Conservation (phyloP, 1,139 yeast genomes). For the Hyphopichia buzzinii region DNA sequence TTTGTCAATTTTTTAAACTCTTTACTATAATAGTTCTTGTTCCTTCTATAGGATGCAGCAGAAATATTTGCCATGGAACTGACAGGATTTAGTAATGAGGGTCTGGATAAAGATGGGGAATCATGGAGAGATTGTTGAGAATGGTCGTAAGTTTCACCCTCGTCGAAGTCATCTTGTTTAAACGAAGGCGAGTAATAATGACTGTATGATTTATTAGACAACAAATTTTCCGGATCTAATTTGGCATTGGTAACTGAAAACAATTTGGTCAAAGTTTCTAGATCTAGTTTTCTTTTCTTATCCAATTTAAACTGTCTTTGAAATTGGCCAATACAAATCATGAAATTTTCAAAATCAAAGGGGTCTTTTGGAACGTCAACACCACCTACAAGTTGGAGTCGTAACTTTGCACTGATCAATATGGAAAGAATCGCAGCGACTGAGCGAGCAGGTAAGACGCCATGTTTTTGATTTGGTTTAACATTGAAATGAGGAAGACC, state of each 20-base stretch:
- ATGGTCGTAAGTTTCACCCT: not conserved
- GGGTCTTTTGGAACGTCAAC: conserved; percentile 87
- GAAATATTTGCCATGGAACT: conserved; percentile 1
- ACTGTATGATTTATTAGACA: not conserved
- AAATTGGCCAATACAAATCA: conserved; percentile 57
- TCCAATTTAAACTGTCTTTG: conserved; percentile 62
- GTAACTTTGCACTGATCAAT: conserved; percentile 61
- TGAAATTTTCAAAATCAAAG: conserved; percentile 66
- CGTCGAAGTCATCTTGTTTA: conserved; percentile 1
- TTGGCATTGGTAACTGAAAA: conserved; percentile 58
- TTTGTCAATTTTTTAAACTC: conserved; percentile 63
- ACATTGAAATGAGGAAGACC: conserved; percentile 62
- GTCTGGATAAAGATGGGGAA: conserved; percentile 2
- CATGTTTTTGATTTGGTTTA: conserved; percentile 43
- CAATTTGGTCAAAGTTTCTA: conserved; percentile 58
- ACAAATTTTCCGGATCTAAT: conserved; percentile 20
- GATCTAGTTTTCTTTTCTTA: conserved; percentile 59
- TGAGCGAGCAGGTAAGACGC: conserved; percentile 61
- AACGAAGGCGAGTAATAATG: not conserved
- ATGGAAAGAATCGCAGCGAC: conserved; percentile 64
- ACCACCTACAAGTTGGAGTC: conserved; percentile 65
- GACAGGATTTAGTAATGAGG: conserved; percentile 2
- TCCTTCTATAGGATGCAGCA: conserved; percentile 19
- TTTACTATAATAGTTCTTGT: conserved; percentile 35
- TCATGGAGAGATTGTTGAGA: conserved; percentile 6